Percentiles rank a stretch among this genome's conserved stretches.
Evolutionary conservation across 2,329 filamentous ascomycete species (phyloP).

Genomic region (Cladosporium halotolerans): DNA sequence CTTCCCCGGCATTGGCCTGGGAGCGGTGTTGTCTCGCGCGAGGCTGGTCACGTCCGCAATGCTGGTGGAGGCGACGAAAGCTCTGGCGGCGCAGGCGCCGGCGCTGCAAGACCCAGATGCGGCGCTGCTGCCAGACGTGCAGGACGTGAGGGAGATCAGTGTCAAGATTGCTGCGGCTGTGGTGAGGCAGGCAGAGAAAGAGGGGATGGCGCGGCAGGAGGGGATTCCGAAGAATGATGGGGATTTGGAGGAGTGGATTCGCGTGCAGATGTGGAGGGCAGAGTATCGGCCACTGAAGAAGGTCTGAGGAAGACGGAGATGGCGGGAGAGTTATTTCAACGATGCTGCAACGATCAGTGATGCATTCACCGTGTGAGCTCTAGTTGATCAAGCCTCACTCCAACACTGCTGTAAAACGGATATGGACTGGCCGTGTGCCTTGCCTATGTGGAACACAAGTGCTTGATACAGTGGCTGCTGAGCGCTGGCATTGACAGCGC

Average conservation of each 20-base stretch:
- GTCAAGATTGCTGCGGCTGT: constrained; percentile 71
- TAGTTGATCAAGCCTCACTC: too few species aligned
- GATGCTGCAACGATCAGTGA: too few species aligned
- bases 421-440: too few species aligned
- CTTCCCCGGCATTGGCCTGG: constrained; percentile 81
- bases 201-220: constrained; percentile 59
- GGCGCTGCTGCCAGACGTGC: constrained; percentile 70
- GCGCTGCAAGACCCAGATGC: constrained; percentile 58
- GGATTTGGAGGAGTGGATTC: constrained; percentile 61
- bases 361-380: too few species aligned
- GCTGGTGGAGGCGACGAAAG: constrained; percentile 72
- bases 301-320: constrained; percentile 32
- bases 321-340: not conserved
- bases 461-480: too few species aligned
- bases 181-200: constrained; percentile 63
- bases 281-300: constrained; percentile 59
- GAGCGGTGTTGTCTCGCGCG: constrained; percentile 64
- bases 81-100: constrained; percentile 64
- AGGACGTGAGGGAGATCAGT: constrained; percentile 66
- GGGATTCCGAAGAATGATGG: constrained; percentile 43
- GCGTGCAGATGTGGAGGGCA: constrained; percentile 74
- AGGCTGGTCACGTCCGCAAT: constrained; percentile 66
- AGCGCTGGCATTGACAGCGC: too few species aligned
- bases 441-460: too few species aligned
- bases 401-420: too few species aligned